Conservation (phyloP, 2,329 filamentous ascomycete species). For the Graphium sp. region DNA sequence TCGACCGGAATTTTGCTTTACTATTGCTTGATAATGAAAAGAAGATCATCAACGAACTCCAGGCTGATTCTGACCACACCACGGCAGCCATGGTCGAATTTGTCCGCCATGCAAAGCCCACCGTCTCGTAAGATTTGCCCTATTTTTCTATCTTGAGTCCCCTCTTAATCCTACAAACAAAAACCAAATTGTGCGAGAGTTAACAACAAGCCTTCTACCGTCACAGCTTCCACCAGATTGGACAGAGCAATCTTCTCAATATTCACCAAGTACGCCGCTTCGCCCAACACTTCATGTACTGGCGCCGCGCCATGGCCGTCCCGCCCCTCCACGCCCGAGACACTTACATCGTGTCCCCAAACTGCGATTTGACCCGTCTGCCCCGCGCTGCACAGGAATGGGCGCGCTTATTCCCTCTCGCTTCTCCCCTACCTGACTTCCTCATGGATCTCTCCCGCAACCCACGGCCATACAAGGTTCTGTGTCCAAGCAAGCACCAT, state of each 20-base stretch:
- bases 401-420: slow-evolving; percentile 62
- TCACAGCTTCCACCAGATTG: slow-evolving; percentile 46
- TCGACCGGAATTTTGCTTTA: slow-evolving; percentile 77
- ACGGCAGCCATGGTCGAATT: slow-evolving; percentile 68
- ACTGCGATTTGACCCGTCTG: slow-evolving; percentile 62
- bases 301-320: slow-evolving; percentile 83
- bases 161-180: background rate
- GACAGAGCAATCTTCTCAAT: slow-evolving; percentile 54
- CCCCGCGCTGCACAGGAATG: slow-evolving; percentile 55
- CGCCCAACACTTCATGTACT: slow-evolving; percentile 87
- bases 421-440: slow-evolving; percentile 73
- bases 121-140: slow-evolving; percentile 33
- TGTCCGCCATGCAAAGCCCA: slow-evolving; percentile 56
- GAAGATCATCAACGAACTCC: slow-evolving; percentile 54
- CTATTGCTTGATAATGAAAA: slow-evolving; percentile 72
- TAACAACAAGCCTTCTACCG: background rate
- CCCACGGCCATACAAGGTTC: slow-evolving; percentile 66
- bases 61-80: slow-evolving; percentile 60
- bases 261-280: slow-evolving; percentile 72
- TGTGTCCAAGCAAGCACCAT: slow-evolving; percentile 78
- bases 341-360: slow-evolving; percentile 81
- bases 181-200: no score
- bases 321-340: slow-evolving; percentile 80
- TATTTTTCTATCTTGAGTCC: background rate
- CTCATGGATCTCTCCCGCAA: slow-evolving; percentile 66